Evolutionary conservation across 805 yeast species (phyloP).

Genomic region (Metschnikowia peoriensis): DNA sequence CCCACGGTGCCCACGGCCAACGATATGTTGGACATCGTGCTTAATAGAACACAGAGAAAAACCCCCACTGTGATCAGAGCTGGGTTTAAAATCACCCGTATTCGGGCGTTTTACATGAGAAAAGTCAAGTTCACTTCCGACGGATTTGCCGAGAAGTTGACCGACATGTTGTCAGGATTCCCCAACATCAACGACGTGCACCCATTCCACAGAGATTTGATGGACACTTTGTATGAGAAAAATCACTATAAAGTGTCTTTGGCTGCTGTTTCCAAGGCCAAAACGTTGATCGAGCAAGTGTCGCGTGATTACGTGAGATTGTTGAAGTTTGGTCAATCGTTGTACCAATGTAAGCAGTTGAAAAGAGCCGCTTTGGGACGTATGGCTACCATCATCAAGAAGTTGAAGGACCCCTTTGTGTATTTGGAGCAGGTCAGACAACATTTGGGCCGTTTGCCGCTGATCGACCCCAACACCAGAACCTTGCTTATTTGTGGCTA

Average conservation of each 20-base stretch:
- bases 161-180: slow-evolving; percentile 80
- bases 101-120: slow-evolving; percentile 96
- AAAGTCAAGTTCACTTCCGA: slow-evolving; percentile 95
- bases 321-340: slow-evolving; percentile 94
- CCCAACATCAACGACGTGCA: slow-evolving; percentile 97
- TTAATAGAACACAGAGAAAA: slow-evolving; percentile 96
- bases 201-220: slow-evolving; percentile 96
- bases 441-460: slow-evolving; percentile 96
- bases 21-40: slow-evolving; percentile 93
- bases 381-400: slow-evolving; percentile 97
- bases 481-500: slow-evolving; percentile 96
- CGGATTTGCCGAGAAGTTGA: slow-evolving; percentile 91
- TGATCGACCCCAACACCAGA: slow-evolving; percentile 98
- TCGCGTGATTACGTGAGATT: slow-evolving; percentile 92
- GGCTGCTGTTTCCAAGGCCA: slow-evolving; percentile 93
- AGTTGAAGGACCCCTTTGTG: slow-evolving; percentile 87
- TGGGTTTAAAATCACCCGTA: slow-evolving; percentile 94
- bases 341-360: slow-evolving; percentile 97
- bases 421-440: slow-evolving; percentile 98
- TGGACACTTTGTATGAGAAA: slow-evolving; percentile 97
- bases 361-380: slow-evolving; percentile 99
- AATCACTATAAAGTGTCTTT: slow-evolving; percentile 96
- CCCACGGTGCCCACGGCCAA: slow-evolving; percentile 91
- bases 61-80: slow-evolving; percentile 98
- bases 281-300: slow-evolving; percentile 91